Conservation (phyloP, 1,284 basidiomycete genomes). For the Neolentinus lepideus region DNA sequence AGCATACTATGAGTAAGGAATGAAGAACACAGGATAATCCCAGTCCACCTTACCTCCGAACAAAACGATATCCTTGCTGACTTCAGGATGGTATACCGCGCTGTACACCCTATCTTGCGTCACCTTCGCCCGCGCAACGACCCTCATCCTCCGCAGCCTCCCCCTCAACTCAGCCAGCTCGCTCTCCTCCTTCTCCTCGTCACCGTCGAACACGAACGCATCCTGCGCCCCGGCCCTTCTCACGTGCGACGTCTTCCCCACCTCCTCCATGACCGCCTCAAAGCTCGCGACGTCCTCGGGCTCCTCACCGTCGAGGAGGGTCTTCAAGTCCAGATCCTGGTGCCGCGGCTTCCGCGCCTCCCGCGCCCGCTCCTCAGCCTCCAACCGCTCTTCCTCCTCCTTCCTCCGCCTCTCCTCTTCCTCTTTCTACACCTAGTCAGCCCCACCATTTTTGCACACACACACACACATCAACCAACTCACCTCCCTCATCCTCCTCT, state of each 20-base stretch:
- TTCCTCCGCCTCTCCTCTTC: constrained; percentile 38
- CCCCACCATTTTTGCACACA: background rate
- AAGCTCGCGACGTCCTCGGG: constrained; percentile 38
- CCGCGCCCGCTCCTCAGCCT: constrained; percentile 52
- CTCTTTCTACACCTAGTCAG: constrained; percentile 27
- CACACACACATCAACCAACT: constrained; percentile 9
- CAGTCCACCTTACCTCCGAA: constrained; percentile 52
- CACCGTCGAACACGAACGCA: constrained; percentile 39
- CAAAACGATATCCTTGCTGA: constrained; percentile 73
- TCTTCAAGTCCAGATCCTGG: constrained; percentile 53
- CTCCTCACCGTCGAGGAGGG: constrained; percentile 42
- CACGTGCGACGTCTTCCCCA: constrained; percentile 28
- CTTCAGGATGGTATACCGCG: constrained; percentile 71
- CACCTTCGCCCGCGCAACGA: constrained; percentile 71
- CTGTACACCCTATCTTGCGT: constrained; percentile 67
- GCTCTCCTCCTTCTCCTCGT: constrained; percentile 31
- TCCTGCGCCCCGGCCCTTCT: constrained; percentile 38
- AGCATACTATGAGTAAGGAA: background rate
- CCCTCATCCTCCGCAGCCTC: constrained; percentile 44
- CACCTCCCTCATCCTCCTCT: constrained; percentile 61
- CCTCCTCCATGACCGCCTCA: constrained; percentile 31
- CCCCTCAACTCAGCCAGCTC: constrained; percentile 46
- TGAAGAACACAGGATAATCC: background rate
- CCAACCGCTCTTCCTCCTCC: constrained; percentile 51
- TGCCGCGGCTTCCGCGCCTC: constrained; percentile 61